phyloP scores from a whole-genome alignment of 2,329 filamentous ascomycete genomes.

The Malbranchea zuffiana region DNA sequence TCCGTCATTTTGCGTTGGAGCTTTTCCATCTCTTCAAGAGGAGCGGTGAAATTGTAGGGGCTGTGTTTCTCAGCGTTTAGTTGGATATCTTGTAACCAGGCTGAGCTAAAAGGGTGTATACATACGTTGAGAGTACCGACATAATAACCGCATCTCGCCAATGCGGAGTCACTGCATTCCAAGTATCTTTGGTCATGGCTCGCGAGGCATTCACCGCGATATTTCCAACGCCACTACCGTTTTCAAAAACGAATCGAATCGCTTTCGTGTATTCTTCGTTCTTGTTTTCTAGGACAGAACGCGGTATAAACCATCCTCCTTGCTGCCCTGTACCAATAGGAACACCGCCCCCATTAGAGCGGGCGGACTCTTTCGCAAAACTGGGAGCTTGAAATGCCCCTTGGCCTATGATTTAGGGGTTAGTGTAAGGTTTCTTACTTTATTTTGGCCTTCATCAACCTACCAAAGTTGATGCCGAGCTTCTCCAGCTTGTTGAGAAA shows the following conservation, averaged over 20 bases:
- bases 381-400: slow-evolving; percentile 14
- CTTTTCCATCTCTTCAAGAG: background rate
- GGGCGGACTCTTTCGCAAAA: background rate
- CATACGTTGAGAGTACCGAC: background rate
- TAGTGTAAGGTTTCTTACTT: slow-evolving; percentile 7
- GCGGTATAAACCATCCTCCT: slow-evolving; percentile 3
- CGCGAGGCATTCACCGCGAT: background rate
- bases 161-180: background rate
- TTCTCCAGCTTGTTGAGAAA: slow-evolving; percentile 1
- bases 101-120: background rate
- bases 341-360: no score
- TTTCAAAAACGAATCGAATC: background rate
- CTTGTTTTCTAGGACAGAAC: background rate
- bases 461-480: slow-evolving; percentile 1
- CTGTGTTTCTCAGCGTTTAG: no score
- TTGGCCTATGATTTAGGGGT: slow-evolving; percentile 26
- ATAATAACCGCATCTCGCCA: slow-evolving; percentile 1
- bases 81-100: no score
- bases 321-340: background rate
- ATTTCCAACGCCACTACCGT: background rate
- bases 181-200: background rate
- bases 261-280: background rate
- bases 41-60: background rate
- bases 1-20: slow-evolving; percentile 1
- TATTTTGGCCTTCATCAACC: background rate